Base-by-base conservation (phyloP, 2,329 filamentous ascomycete genomes). In the Clonostachys rhizophaga region DNA sequence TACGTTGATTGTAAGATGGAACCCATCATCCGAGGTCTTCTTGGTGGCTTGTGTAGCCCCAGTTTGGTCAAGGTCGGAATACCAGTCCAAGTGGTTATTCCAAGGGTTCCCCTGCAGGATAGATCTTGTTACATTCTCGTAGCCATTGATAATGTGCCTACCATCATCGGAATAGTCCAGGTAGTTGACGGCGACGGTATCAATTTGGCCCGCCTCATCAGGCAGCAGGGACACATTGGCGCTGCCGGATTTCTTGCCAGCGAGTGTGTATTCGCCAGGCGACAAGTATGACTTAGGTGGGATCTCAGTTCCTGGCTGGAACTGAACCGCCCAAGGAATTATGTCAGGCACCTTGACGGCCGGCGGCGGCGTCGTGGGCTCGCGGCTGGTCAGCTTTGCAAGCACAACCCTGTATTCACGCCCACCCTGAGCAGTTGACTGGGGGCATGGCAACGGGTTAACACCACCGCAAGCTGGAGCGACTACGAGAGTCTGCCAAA, bases 381-480 rank as follows among this genome's bases (percentile, higher is more conserved):
- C 35, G 12, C 35, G 35, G 35, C 35, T 37, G 35, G n/a, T n/a
- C 12, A 37, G 35, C 5, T 37, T 37, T 12, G 71, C 69, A 6
- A 74, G 33, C 65, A 73, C 70, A 3, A 71, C 44, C 13, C 69
- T 64, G 24, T 64, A 59, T 9, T 58, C 59, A 5, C 66, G 58
- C 5, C 62, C 66, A 4, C 66, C 69, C 2, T 57, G 61, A 5
- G 60, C 65, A 1, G 63, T 71, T 0, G 68, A 72, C 2, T 53
- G 50, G 8, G 59, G 61, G 48, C 70, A 74, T 4, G 60, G 56
- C 1, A 71, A 57, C 0, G 69, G 66, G 40, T 73, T 74, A 0
- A 20, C 37, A 1, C 70, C 70, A 1, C 69, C 69, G 50, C 71
- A 75, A 3, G 62, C 63, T 0, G 69, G 71, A 1, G 60, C 47